Base-by-base conservation (phyloP, 2,329 filamentous ascomycete species). In the Arachnopeziza araneosa region DNA sequence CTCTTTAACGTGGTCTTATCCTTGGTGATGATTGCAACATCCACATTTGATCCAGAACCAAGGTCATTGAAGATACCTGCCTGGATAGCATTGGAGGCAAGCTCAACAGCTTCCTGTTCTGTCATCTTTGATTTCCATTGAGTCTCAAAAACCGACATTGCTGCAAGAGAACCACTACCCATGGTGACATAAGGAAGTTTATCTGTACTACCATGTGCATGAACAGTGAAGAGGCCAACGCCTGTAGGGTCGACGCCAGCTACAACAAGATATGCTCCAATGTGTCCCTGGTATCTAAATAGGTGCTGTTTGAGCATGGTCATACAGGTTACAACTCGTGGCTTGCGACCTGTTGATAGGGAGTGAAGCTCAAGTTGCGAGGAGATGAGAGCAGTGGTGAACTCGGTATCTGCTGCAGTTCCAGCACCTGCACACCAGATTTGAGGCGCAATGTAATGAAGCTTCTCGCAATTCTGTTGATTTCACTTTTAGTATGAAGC, bases 131-230 rank as follows among this genome's bases (percentile, higher is more conserved):
- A 79, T 83, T 93, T 91, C 96, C 96, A 99, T 77, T 88, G 87
- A 55, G 93, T 96, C 82, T 99, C 95, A 73, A 99, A 99, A 56
- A 99, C 90, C 32, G 90, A 91, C 95, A 99, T 99, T 73, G 95
- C 95, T 26, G 95, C 95, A 67, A 99, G 81, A 54, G 91, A 96
- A 66, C 95, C 95, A 24, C 90, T 96, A 58, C 95, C 95, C 95
- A 99, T 99, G 66, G 96, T 99, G 68, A 99, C 96, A 76, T 99
- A 99, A 55, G 95, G 95, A 54, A 99, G 87, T 82, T 98, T 99
- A 80, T 99, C 95, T 63, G 95, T 99, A 71, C 89, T 95, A 67
- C 96, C 95, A 81, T 99, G 96, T 62, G 95, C 95, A 78, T 99
- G 95, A 51, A 99, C 95, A 66, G 96, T 99, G 82, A 96, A 99